phyloP scores from a whole-genome alignment of 495 filamentous ascomycete species.

The Tuber calosporum region DNA sequence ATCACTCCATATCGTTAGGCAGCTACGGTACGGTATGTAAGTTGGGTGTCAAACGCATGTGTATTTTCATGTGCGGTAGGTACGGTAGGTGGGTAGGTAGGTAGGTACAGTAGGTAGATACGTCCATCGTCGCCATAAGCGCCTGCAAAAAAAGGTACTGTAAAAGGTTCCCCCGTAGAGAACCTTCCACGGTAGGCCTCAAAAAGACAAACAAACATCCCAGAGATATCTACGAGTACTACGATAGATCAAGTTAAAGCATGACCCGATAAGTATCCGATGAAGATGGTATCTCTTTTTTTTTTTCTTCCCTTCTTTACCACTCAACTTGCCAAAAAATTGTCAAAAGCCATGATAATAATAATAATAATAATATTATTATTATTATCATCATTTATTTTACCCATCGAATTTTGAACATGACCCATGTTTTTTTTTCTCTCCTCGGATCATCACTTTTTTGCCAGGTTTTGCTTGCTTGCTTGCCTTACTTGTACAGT shows the following conservation, averaged over 20 bases:
- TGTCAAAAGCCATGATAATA: no score
- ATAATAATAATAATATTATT: neutral
- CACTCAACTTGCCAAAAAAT: no score
- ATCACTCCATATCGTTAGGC: neutral
- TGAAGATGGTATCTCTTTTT: neutral
- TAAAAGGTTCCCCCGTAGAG: neutral
- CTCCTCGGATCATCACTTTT: conserved; percentile 36
- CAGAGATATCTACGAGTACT: neutral
- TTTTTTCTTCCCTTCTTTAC: neutral
- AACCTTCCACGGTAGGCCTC: neutral
- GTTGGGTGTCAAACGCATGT: conserved; percentile 26
- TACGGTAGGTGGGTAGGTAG: no score
- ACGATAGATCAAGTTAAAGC: neutral
- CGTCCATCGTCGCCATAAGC: conserved; percentile 30
- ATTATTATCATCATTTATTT: neutral
- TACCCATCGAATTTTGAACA: conserved; percentile 3
- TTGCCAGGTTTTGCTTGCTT: conserved; percentile 30
- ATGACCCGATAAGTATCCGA: neutral
- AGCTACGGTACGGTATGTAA: no score
- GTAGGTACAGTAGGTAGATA: no score
- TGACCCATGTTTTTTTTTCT: conserved; percentile 27
- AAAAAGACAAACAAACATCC: neutral
- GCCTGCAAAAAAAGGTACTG: conserved; percentile 18
- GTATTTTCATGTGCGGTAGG: conserved; percentile 31
- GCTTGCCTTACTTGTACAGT: no score